Evolutionary conservation across 1,284 basidiomycete genomes (phyloP).

Genomic region (Peniophora sp.): DNA sequence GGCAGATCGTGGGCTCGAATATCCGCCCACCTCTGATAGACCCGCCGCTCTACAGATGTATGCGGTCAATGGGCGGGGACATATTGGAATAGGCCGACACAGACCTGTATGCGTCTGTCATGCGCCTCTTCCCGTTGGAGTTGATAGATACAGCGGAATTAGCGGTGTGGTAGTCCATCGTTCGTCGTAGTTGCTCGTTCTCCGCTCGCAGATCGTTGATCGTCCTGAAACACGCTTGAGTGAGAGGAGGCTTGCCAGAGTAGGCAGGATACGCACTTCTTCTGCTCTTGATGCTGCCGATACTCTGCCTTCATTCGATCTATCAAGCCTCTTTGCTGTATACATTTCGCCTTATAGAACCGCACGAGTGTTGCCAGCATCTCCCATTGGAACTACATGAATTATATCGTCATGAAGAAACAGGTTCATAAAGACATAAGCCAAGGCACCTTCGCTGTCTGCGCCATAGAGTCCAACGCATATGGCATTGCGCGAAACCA

Average conservation of each 20-base stretch:
- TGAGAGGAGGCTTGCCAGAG: background rate
- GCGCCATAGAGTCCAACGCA: conserved; percentile 53
- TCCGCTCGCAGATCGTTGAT: conserved; percentile 44
- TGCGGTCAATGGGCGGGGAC: background rate
- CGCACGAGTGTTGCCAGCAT: conserved; percentile 59
- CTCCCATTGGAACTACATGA: conserved; percentile 64
- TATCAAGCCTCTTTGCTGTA: conserved; percentile 43
- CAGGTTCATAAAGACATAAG: background rate
- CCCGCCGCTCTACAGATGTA: conserved; percentile 10
- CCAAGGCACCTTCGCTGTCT: conserved; percentile 52
- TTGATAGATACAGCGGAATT: conserved; percentile 35
- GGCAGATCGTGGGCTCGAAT: conserved; percentile 47
- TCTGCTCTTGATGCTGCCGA: conserved; percentile 38
- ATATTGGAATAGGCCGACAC: conserved; percentile 8
- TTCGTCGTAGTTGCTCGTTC: conserved; percentile 37
- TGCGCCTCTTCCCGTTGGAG: conserved; percentile 57
- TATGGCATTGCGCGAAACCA: conserved; percentile 66
- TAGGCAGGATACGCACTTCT: conserved; percentile 35
- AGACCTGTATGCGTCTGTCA: conserved; percentile 40
- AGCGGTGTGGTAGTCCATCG: conserved; percentile 18
- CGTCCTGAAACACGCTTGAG: conserved; percentile 25
- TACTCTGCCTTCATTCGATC: conserved; percentile 33
- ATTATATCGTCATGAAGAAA: conserved; percentile 2
- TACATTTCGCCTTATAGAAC: conserved; percentile 46
- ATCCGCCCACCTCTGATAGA: conserved; percentile 23